These are phyloP conservation scores for Pseudogymnoascus sp. DNA, from an alignment of 2,329 filamentous ascomycete genomes.

Conservation along the genomic window DNA sequence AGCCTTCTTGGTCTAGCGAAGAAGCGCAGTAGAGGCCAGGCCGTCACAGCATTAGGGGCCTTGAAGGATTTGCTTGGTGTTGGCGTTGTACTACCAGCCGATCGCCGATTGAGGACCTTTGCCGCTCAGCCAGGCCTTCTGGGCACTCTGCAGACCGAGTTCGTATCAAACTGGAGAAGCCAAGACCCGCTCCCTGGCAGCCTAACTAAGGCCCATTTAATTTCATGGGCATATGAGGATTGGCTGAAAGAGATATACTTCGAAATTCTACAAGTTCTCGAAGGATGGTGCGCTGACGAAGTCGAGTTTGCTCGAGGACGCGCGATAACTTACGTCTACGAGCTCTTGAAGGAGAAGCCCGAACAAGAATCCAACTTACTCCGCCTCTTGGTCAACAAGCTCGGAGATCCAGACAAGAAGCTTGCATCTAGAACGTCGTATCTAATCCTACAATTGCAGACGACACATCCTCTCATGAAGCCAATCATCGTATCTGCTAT, in stretches of 20 bases:
- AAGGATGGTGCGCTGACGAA: constrained; percentile 90
- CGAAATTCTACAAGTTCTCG: constrained; percentile 81
- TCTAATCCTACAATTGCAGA: constrained; percentile 82
- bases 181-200: constrained; percentile 64
- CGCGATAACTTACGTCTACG: constrained; percentile 84
- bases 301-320: constrained; percentile 85
- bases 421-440: constrained; percentile 91
- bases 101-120: constrained; percentile 75
- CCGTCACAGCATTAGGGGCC: constrained; percentile 83
- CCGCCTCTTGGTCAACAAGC: constrained; percentile 86
- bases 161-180: constrained; percentile 50
- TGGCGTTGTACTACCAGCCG: constrained; percentile 71
- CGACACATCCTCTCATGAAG: constrained; percentile 89
- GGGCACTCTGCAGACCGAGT: constrained; percentile 56
- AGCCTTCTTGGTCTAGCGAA: constrained; percentile 72
- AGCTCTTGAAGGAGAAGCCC: constrained; percentile 86
- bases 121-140: constrained; percentile 68
- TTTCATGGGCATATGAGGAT: constrained; percentile 87
- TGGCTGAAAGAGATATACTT: constrained; percentile 94
- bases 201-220: constrained; percentile 66
- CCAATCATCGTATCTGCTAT: constrained; percentile 73
- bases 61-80: constrained; percentile 90
- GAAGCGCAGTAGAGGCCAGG: constrained; percentile 88
- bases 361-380: constrained; percentile 95
- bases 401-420: constrained; percentile 91